Evolutionary conservation across 2,329 filamentous ascomycete species (phyloP).

Genomic region (Fusarium kyushuense): DNA sequence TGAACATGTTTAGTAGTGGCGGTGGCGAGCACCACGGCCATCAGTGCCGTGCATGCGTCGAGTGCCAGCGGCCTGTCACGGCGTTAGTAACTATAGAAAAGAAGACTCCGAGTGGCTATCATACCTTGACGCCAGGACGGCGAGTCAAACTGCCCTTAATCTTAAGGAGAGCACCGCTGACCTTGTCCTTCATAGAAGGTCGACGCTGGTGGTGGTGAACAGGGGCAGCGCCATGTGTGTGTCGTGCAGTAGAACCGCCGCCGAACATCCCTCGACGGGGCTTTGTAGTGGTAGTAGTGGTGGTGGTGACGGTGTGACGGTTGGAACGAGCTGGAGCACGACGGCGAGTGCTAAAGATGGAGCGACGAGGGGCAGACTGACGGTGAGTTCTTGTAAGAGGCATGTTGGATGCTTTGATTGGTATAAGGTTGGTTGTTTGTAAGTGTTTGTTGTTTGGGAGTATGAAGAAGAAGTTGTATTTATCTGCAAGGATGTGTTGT

Average conservation of each 20-base stretch:
- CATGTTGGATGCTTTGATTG: conserved; percentile 44
- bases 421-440: not conserved
- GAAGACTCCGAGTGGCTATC: not conserved
- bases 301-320: conserved; percentile 49
- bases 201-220: conserved; percentile 75
- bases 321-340: conserved; percentile 42
- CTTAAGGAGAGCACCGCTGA: conserved; percentile 80
- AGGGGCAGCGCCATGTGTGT: conserved; percentile 50
- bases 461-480: not conserved
- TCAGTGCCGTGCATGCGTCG: conserved; percentile 81
- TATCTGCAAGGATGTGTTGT: conserved; percentile 16
- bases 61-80: conserved; percentile 75
- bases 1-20: conserved; percentile 32
- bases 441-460: not conserved
- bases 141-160: conserved; percentile 77
- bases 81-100: conserved; percentile 2
- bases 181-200: conserved; percentile 78
- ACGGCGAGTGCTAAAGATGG: conserved; percentile 45
- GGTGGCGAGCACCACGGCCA: conserved; percentile 67
- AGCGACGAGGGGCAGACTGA: conserved; percentile 47
- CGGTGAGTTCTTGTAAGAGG: conserved; percentile 48
- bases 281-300: conserved; percentile 56
- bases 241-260: conserved; percentile 53
- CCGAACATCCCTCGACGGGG: conserved; percentile 59
- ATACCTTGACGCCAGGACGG: conserved; percentile 77